Evolutionary conservation across 768 basidiomycete genomes (phyloP).

Genomic region (Suillus clintonianus): DNA sequence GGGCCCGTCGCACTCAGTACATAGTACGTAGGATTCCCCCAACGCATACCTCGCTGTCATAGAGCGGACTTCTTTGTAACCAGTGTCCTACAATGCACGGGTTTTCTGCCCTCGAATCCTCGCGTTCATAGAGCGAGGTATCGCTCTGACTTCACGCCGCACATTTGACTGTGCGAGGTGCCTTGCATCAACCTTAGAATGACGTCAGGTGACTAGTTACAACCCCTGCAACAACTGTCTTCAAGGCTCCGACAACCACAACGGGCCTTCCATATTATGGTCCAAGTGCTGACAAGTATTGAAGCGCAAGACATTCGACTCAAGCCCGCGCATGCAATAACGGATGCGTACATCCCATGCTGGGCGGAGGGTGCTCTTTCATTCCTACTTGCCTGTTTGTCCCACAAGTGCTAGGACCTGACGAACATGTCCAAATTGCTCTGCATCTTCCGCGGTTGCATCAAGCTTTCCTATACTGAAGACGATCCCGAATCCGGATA

Average conservation of each 20-base stretch:
- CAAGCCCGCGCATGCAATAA: background rate
- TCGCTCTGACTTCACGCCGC: background rate
- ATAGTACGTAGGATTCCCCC: conserved; percentile 16
- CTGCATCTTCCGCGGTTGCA: background rate
- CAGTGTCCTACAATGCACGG: background rate
- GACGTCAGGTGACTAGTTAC: too few species aligned
- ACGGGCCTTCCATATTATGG: background rate
- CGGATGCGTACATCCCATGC: too few species aligned
- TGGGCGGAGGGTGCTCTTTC: background rate
- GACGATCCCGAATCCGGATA: too few species aligned
- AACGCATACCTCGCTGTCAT: background rate
- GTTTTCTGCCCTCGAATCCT: background rate
- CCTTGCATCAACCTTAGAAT: too few species aligned
- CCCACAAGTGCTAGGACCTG: background rate
- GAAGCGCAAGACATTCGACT: background rate
- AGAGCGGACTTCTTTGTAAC: background rate
- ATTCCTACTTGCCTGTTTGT: background rate
- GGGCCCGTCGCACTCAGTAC: conserved; percentile 13
- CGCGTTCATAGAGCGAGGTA: background rate
- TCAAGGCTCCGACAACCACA: background rate
- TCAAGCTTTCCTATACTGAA: background rate
- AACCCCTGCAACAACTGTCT: too few species aligned
- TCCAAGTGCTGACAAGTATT: background rate
- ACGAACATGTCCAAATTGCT: background rate
- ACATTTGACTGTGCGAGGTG: background rate